Conservation (phyloP, 1,284 basidiomycete genomes). For the Inonotus obliquus region DNA sequence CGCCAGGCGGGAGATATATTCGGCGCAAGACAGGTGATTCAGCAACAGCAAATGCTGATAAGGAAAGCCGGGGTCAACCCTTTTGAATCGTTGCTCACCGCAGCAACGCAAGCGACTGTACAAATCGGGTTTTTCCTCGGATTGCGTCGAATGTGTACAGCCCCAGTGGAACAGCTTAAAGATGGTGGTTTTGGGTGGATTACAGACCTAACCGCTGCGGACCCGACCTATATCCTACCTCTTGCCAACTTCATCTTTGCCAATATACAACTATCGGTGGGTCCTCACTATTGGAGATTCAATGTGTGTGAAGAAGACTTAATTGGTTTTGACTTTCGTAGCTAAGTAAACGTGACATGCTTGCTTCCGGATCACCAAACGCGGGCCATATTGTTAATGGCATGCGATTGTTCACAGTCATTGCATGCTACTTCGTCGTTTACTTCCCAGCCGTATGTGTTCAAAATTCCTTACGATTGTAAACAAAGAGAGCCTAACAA, state of each 20-base stretch:
- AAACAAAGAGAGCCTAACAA: not conserved
- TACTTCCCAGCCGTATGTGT: conserved; percentile 38
- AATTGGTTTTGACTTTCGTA: conserved; percentile 27
- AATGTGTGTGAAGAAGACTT: not conserved
- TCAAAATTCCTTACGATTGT: not conserved
- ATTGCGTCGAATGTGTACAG: conserved; percentile 64
- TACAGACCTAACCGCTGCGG: conserved; percentile 72
- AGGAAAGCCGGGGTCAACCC: conserved; percentile 69
- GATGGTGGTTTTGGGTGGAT: conserved; percentile 77
- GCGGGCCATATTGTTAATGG: conserved; percentile 72
- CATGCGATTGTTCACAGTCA: conserved; percentile 58
- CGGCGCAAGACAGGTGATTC: conserved; percentile 47
- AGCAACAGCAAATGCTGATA: conserved; percentile 62
- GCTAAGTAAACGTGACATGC: conserved; percentile 57
- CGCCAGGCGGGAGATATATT: conserved; percentile 43
- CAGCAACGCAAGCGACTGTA: conserved; percentile 73
- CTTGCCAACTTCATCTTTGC: conserved; percentile 58
- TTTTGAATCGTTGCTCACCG: conserved; percentile 50
- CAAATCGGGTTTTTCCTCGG: conserved; percentile 87
- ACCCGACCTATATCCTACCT: conserved; percentile 81
- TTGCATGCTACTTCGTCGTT: conserved; percentile 58
- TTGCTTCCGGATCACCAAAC: conserved; percentile 44
- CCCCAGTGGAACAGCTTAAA: conserved; percentile 71
- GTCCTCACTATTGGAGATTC: conserved; percentile 31
- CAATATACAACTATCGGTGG: conserved; percentile 67